Percentiles rank a stretch among this genome's conserved stretches.
Evolutionary conservation across 441 rosid genomes (phyloP).

Genomic region (Lepidium campestre): DNA sequence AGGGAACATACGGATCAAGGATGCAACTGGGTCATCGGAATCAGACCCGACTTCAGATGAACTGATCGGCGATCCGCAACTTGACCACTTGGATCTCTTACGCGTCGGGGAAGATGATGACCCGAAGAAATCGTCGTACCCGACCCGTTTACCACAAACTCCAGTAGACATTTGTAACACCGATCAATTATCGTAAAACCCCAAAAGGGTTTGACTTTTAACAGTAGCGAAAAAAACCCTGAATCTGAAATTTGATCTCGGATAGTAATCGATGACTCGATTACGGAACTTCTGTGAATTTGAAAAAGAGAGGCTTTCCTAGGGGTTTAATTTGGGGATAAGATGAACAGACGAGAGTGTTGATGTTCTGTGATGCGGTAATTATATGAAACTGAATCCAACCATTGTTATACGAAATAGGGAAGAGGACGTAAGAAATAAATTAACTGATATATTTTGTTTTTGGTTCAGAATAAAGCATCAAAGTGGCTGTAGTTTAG

Average conservation of each 20-base stretch:
- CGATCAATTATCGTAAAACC: conserved; percentile 19
- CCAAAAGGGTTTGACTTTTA: neutral
- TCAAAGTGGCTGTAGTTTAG: conserved; percentile 59
- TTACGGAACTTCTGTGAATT: neutral
- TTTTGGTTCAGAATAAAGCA: no score
- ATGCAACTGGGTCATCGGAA: conserved; percentile 31
- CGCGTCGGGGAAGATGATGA: conserved; percentile 37
- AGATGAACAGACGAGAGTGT: neutral
- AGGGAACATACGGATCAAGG: conserved; percentile 41
- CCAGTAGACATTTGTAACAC: conserved; percentile 40
- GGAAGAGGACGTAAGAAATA: no score
- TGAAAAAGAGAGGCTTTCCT: neutral
- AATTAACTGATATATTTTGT: no score
- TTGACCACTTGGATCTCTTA: conserved; percentile 45
- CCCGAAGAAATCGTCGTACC: conserved; percentile 41
- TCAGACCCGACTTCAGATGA: conserved; percentile 34
- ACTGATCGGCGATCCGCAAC: conserved; percentile 35
- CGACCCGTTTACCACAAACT: conserved; percentile 51
- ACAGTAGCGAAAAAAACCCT: neutral
- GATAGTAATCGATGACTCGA: neutral
- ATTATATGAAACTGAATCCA: neutral
- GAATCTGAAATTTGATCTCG: neutral
- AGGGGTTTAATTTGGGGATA: neutral
- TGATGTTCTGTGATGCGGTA: neutral
- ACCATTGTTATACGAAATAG: no score